Conservation (phyloP, 192 early-diverging fungal genomes). For the Thamnidium elegans region DNA sequence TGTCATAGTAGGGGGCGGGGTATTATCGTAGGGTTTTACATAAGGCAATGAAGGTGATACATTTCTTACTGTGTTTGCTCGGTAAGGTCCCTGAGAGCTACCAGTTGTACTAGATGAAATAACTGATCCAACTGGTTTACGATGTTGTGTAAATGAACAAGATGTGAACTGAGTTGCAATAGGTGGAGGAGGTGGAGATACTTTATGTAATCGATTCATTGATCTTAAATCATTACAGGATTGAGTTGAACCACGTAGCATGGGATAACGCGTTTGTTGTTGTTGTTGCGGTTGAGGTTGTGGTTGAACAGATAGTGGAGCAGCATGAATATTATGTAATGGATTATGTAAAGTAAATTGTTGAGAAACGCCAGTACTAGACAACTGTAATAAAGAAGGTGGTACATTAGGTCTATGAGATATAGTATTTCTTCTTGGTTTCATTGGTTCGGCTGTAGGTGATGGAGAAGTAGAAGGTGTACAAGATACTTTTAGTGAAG, state of each 20-base stretch:
- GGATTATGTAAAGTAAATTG: constrained; percentile 1
- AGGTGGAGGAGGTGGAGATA: not conserved
- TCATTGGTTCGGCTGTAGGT: constrained; percentile 9
- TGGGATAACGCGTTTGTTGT: no score
- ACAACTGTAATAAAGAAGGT: constrained; percentile 4
- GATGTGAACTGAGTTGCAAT: not conserved
- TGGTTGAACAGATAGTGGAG: constrained; percentile 3
- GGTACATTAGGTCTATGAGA: constrained; percentile 14
- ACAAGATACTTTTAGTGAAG: not conserved
- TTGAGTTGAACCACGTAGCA: not conserved
- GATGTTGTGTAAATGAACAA: not conserved
- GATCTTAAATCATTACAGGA: constrained; percentile 8
- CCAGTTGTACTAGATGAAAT: constrained; percentile 4
- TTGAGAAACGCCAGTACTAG: constrained; percentile 7
- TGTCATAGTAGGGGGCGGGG: constrained; percentile 1
- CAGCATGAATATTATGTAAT: constrained; percentile 17
- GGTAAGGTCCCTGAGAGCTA: not conserved
- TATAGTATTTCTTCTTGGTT: constrained; percentile 15
- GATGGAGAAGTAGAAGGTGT: constrained; percentile 12
- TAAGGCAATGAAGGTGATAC: no score
- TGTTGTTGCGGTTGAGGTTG: not conserved
- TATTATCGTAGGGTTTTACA: not conserved
- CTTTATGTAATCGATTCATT: not conserved
- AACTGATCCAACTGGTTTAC: constrained; percentile 4
- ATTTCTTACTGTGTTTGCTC: no score